Base-by-base conservation (phyloP, 306 rosid species). In the Quercus variabilis region DNA sequence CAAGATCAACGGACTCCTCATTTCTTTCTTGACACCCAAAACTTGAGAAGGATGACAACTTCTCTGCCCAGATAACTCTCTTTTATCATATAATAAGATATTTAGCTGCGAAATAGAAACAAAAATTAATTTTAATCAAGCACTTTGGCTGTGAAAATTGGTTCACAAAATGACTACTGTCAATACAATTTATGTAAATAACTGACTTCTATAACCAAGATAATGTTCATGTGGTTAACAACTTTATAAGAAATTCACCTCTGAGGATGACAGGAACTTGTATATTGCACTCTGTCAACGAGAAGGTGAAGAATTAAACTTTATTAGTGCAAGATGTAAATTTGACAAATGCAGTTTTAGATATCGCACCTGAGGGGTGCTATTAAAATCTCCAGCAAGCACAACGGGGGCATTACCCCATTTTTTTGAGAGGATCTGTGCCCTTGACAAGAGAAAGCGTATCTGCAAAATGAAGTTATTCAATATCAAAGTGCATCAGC, bases 351-450 rank as follows among this genome's bases (percentile, higher is more conserved):
- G 55, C 69, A 43, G 13, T 69, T 77, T 80, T 43, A 38, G 78
- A 72, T 55, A 83, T 25, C 78, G 76, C 81, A 94, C 97, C 97
- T 88, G 87, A 82, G 97, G 98, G 62, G 97, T 92, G 79, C 84
- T 62, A 78, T 94, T 94, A 79, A 92, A 94, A 86, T 92, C 97
- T 75, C 98, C 94, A 73, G 92, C 91, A 58, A 94, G 97, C 76
- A 94, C 85, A 79, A 91, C 77, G 19, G 98, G 93, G 71, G 89
- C 81, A 82, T 89, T 87, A 23, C 87, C 88, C 98, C 98, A 94
- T 88, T 85, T 94, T 84, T 84, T 68, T 31, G 97, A 91, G 70
- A 94, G 94, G 35, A 62, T 31, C 59, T 83, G 85, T 33, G 97
- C 94, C 88, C 88, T 89, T 77, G 93, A 89, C 31, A 86, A 78